These are phyloP conservation scores for Pilasporangium apinafurcum DNA, from an alignment of 352 stramenopile species.

Conservation along the genomic window DNA sequence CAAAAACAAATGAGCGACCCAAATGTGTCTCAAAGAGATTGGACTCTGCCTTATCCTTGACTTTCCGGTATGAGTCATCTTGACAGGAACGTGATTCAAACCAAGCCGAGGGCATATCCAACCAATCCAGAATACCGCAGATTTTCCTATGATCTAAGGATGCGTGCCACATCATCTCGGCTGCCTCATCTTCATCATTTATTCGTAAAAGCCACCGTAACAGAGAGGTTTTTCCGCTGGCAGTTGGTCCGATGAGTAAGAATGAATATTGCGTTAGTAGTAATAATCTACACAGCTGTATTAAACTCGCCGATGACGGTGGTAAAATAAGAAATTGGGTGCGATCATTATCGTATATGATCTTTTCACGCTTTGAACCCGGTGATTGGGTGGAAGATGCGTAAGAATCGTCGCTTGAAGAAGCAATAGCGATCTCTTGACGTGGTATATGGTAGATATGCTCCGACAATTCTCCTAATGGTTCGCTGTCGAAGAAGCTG, in stretches of 20 bases:
- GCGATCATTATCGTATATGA: slow-evolving; percentile 15
- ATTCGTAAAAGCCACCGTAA: slow-evolving; percentile 25
- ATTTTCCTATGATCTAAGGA: slow-evolving; percentile 34
- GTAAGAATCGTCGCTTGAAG: neutral
- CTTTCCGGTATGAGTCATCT: slow-evolving; percentile 7
- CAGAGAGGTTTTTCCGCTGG: slow-evolving; percentile 43
- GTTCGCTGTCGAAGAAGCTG: slow-evolving; percentile 25
- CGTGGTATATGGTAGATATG: slow-evolving; percentile 10
- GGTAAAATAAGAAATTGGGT: slow-evolving; percentile 32
- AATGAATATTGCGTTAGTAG: slow-evolving; percentile 36
- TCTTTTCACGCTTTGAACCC: slow-evolving; percentile 3
- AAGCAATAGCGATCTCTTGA: neutral
- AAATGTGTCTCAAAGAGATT: slow-evolving; percentile 23
- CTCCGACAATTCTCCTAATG: slow-evolving; percentile 35
- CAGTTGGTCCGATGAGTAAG: slow-evolving; percentile 31
- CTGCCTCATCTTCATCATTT: slow-evolving; percentile 27
- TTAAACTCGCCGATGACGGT: slow-evolving; percentile 9
- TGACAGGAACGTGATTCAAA: slow-evolving; percentile 13
- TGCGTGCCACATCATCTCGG: slow-evolving; percentile 35
- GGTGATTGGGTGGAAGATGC: neutral
- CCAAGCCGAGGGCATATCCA: slow-evolving; percentile 28
- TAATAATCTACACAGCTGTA: slow-evolving; percentile 30
- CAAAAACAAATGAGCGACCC: slow-evolving; percentile 34
- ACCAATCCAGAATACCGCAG: slow-evolving; percentile 41
- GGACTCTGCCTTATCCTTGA: slow-evolving; percentile 24